Evolutionary conservation across 352 stramenopile species (phyloP).

Genomic region (Globisporangium sylvaticum): DNA sequence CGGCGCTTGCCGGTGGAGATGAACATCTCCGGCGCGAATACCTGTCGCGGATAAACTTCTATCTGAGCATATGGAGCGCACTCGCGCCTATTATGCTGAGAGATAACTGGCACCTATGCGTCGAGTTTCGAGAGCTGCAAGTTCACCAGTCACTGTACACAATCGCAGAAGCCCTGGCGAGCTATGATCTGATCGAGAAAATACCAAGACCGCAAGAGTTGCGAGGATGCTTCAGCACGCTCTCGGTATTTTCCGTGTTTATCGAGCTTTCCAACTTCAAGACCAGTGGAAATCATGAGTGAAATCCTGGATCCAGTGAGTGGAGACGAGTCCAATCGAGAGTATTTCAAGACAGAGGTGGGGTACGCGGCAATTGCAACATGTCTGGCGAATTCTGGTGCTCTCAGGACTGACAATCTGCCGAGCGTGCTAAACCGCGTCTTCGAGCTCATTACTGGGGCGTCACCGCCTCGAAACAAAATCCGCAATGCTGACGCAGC

Average conservation of each 20-base stretch:
- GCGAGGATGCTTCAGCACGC: conserved; percentile 4
- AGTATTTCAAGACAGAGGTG: conserved; percentile 40
- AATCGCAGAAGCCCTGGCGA: conserved; percentile 41
- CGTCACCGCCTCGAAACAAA: conserved; percentile 29
- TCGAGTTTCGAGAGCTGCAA: conserved; percentile 51
- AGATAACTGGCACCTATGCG: conserved; percentile 33
- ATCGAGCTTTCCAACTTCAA: conserved; percentile 28
- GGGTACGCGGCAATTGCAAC: conserved; percentile 51
- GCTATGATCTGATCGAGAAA: conserved; percentile 23
- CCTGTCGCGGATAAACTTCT: conserved; percentile 27
- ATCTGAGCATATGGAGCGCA: conserved; percentile 38
- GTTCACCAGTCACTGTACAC: conserved; percentile 56
- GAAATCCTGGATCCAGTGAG: conserved; percentile 36
- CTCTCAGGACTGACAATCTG: conserved; percentile 34
- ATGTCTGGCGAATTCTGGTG: conserved; percentile 50
- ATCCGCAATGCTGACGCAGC: conserved; percentile 59
- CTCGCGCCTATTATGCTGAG: conserved; percentile 50
- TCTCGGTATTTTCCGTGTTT: conserved; percentile 41
- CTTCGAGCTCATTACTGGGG: conserved; percentile 56
- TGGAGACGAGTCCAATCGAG: conserved; percentile 21
- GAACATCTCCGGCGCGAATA: conserved; percentile 15
- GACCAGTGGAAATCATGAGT: conserved; percentile 29
- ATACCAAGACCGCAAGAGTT: conserved; percentile 14
- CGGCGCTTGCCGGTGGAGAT: conserved; percentile 13
- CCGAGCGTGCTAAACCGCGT: conserved; percentile 40